These are phyloP conservation scores for Kitagawia praeruptora DNA, from an alignment of 129 eudicot species.

Conservation along the genomic window DNA sequence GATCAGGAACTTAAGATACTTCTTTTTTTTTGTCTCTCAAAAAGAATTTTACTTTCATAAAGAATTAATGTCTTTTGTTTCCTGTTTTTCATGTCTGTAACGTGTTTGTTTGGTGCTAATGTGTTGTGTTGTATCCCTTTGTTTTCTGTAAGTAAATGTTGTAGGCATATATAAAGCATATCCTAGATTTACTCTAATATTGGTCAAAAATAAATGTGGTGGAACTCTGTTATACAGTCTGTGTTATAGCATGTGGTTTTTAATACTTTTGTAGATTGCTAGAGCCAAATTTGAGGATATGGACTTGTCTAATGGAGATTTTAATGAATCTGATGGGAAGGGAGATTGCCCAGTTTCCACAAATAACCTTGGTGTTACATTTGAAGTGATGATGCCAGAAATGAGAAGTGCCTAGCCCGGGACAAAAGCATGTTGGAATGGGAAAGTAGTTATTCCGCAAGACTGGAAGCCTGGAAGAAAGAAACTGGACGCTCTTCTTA, in stretches of 20 bases:
- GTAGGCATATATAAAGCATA: background rate
- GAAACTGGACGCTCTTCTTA: background rate
- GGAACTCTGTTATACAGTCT: background rate
- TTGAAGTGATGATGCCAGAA: conserved; percentile 31
- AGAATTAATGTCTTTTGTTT: background rate
- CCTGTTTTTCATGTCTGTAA: background rate
- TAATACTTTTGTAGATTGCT: conserved; percentile 30
- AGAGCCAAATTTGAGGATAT: conserved; percentile 70
- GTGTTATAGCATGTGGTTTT: background rate
- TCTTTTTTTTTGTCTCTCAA: background rate
- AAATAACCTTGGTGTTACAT: conserved; percentile 44
- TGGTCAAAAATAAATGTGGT: no score
- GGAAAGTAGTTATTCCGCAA: background rate
- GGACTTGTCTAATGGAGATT: conserved; percentile 72
- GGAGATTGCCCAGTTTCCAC: conserved; percentile 73
- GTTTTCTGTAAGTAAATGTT: background rate
- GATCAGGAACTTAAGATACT: background rate
- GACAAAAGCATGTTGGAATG: background rate
- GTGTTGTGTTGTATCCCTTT: background rate
- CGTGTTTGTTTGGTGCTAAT: background rate
- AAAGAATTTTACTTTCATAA: no score
- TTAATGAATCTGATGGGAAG: conserved; percentile 69
- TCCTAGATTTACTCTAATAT: background rate
- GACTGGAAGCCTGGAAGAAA: background rate
- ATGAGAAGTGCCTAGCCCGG: background rate